These are phyloP conservation scores for Corymbia calophylla DNA, from an alignment of 441 rosid species.

Conservation along the genomic window DNA sequence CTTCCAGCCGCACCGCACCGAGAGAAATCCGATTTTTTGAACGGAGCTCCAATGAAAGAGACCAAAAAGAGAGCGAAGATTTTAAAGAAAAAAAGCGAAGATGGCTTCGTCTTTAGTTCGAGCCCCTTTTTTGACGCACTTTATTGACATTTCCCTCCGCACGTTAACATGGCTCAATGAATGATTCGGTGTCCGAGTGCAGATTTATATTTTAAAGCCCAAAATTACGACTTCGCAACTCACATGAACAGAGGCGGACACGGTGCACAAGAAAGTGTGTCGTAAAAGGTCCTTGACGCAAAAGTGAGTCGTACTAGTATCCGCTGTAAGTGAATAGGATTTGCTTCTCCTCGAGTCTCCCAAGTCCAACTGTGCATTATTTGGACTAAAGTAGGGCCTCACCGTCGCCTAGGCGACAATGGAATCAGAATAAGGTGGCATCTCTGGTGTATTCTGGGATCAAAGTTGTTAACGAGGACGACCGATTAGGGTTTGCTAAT, in stretches of 20 bases:
- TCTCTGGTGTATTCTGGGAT: neutral
- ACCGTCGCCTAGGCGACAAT: neutral
- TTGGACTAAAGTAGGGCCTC: neutral
- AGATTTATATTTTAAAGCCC: neutral
- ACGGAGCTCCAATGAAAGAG: neutral
- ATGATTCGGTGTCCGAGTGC: neutral
- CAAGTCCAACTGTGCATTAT: neutral
- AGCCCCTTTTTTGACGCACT: neutral
- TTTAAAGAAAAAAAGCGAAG: neutral
- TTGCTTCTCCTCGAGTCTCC: neutral
- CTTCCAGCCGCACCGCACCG: neutral
- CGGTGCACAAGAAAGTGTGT: neutral
- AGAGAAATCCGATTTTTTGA: neutral
- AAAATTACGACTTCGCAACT: neutral
- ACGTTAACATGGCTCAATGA: neutral
- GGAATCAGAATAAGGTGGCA: neutral
- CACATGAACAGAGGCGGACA: neutral
- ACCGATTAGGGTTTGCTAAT: neutral
- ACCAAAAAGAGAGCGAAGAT: neutral
- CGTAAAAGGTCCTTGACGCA: neutral
- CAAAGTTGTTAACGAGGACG: neutral
- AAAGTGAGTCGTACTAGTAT: neutral
- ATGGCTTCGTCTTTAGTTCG: neutral
- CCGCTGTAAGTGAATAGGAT: neutral
- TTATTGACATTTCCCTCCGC: neutral